Evolutionary conservation across 805 yeast genomes (phyloP).

Genomic region (Barnettozyma vustinii): DNA sequence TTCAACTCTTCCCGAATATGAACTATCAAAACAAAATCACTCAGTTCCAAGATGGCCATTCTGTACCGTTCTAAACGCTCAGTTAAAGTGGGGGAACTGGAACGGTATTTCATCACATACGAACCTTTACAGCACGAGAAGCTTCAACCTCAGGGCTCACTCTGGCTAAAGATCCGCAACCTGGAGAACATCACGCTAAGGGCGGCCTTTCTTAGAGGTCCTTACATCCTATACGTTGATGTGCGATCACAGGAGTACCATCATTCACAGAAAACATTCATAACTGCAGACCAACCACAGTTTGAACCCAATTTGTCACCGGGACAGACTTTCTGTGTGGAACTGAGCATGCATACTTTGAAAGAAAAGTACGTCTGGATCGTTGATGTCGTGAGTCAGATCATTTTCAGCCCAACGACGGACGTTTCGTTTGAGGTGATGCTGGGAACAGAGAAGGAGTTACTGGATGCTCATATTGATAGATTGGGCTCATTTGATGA

Average conservation of each 20-base stretch:
- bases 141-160: conserved; percentile 24
- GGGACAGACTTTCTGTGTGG: conserved; percentile 56
- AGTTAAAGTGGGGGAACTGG: conserved; percentile 54
- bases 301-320: conserved; percentile 70
- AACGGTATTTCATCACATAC: conserved; percentile 51
- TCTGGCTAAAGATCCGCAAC: conserved; percentile 59
- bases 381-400: conserved; percentile 67
- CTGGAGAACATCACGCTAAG: conserved; percentile 54
- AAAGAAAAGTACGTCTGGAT: conserved; percentile 58
- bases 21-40: neutral
- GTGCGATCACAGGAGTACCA: conserved; percentile 52
- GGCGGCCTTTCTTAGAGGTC: conserved; percentile 75
- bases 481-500: conserved; percentile 28
- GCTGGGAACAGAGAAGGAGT: conserved; percentile 38
- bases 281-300: conserved; percentile 73
- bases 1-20: neutral
- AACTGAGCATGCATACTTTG: conserved; percentile 59
- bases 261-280: conserved; percentile 43
- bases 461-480: conserved; percentile 21
- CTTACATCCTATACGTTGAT: conserved; percentile 69
- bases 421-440: conserved; percentile 57
- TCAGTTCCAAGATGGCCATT: conserved; percentile 5
- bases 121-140: conserved; percentile 28
- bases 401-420: conserved; percentile 58
- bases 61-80: conserved; percentile 36